Base-by-base conservation (phyloP, 257 asterid species). In the Echium plantagineum region DNA sequence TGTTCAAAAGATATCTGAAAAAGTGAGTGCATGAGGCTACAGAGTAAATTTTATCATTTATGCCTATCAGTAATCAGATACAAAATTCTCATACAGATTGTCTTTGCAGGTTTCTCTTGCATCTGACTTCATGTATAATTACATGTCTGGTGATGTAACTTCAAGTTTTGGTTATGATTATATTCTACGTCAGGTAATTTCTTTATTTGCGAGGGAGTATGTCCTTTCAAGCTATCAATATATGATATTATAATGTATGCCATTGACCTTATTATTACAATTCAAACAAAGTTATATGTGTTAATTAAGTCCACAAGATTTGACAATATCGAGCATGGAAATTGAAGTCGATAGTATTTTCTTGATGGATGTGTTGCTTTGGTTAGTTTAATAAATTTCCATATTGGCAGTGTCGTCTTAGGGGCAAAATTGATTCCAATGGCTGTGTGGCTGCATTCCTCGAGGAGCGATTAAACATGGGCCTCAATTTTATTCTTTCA, bases 161-260 rank as follows among this genome's bases (percentile, higher is more conserved):
- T 86, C 96, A 63, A 87, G 95, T 67, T 71, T 83, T 66, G 98
- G 98, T 67, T 90, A 90, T 76, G 98, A 90, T 71, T 90, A 82
- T 71, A 80, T 83, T 62, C 86, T 90, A 66, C 94, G 96, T 62
- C 95, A 85, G 94, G 97, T 90, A 77, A 21, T 16, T 55, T 55
- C 5, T 1, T 16, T 15, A 2, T 38, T 38, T 38, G 13, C 15
- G n/a, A n/a, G n/a, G n/a, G n/a, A n/a, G n/a, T 38, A 38, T 10
- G 8, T 31, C 38, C 48, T 38, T 7, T 38, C 9, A 38, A 38
- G 48, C 3, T 7, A n/a, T 31, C 38, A 31, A 5, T 31, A 7
- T 4, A 31, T 31, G 6, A 7, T 31, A 31, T 31, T 31, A 2
- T 31, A 31, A 31, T 31, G 38, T 31, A 31, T 31, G 9, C 38